Base-by-base conservation (phyloP, 306 rosid genomes). In the Rosa lucieae region DNA sequence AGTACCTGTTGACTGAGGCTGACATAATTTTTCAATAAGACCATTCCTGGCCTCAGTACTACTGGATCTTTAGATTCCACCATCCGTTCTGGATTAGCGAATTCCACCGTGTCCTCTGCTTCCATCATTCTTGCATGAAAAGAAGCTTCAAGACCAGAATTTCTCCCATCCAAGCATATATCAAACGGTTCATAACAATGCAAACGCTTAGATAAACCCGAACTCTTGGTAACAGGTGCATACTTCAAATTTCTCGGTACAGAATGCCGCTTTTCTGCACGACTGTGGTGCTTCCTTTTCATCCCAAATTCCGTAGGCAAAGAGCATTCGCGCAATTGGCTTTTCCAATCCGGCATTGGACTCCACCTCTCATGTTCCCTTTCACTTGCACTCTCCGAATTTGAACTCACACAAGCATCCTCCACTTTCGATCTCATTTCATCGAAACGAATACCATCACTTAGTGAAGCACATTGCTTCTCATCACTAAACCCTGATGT, bases 11-110 rank as follows among this genome's bases (percentile, higher is more conserved):
- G 80, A 35, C 29, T 21, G 73, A 59, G 86, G 29, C 77, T 37
- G 37, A 92, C 62, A 76, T 39, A 80, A 65, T 80, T 59, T 71
- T 90, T 92, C 72, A 90, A 68, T 15, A 92, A 89, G 78, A 88
- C 86, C 97, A 89, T 90, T 53, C 96, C 92, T 2, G 89, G 90
- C 78, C 86, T 78, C 88, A 93, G 74, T 61, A 83, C 37, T 35
- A 8, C 75, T 52, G 59, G 56, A 29, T 68, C 32, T 53, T 18
- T 48, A 15, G 8, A 69, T 70, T 39, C 77, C 23, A 26, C 76
- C 17, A 23, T 21, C 21, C n/a, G 21, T 46, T 55, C 58, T 53
- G 67, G 67, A 32, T 68, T n/a, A 55, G n/a, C 29, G 26, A n/a
- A 79, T 73, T 40, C 78, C 29, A 55, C 74, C 20, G 23, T 11